Evolutionary conservation across 2,329 filamentous ascomycete species (phyloP), one percentile per base, ranked within the genome.

Genomic region (Pseudogymnoascus sp.): DNA sequence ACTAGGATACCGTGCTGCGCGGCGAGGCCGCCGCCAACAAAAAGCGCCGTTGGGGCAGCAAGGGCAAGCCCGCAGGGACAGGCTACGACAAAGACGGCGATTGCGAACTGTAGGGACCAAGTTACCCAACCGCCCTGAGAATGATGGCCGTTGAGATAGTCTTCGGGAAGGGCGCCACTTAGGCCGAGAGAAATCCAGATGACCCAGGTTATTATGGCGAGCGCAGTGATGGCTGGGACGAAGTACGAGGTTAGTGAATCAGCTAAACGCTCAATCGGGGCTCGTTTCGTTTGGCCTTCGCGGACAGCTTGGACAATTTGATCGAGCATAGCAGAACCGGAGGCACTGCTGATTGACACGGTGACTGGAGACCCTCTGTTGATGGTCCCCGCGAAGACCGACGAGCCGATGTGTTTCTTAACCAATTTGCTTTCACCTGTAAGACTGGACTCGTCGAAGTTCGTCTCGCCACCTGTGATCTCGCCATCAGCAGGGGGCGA

Each of bases 391-490:
- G 88, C 84, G 68, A 82, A 92, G 2, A 92, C 85, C 14, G 78
- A 76, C 64, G 91, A 88, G 3, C 85, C 86, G 1, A 77, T 68
- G 0, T 60, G 66, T 75, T 91, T 91, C 68, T 78, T 79, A 62
- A 91, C 83, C 1, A 81, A 81, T 1, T 82, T 80, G n/a, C 88
- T 88, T 74, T 91, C 88, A 59, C 88, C 88, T 1, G 92, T 96
- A 66, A 96, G 78, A 63, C 90, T 93, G n/a, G 90, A 91, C 73
- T 96, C 92, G 71, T 96, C 90, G 69, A 96, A 95, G 60, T 78
- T 80, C 59, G 83, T 84, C 50, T 83, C 79, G 5, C 82, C 85
- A 64, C 80, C 73, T 67, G 83, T 76, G 67, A 95, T 21, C 18
- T 40, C 44, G 6, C 92, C 92, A 72, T 97, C 93, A 4, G 88